Conservation (phyloP, 306 rosid genomes). For the Dalbergia cochinchinensis region DNA sequence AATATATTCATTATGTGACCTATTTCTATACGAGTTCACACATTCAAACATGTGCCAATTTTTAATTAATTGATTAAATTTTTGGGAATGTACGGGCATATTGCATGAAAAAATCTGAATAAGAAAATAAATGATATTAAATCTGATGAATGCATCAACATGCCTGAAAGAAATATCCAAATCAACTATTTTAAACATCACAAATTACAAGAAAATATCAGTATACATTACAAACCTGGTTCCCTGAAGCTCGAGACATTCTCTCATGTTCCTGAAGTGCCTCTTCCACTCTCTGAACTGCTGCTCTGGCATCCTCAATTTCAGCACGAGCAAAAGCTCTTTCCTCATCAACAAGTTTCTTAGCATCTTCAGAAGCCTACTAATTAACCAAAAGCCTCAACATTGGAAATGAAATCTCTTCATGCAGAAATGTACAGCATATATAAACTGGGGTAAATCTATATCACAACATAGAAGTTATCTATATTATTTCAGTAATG, state of each 20-base stretch:
- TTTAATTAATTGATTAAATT: conserved; percentile 6
- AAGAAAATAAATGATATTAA: conserved; percentile 15
- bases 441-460: conserved; percentile 12
- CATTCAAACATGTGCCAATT: conserved; percentile 7
- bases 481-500: neutral
- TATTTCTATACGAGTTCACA: neutral
- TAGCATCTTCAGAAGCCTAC: conserved; percentile 99
- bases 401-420: conserved; percentile 24
- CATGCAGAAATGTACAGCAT: neutral
- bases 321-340: conserved; percentile 96
- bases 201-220: conserved; percentile 10
- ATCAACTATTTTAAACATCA: neutral
- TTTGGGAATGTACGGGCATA: neutral
- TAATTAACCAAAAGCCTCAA: conserved; percentile 48
- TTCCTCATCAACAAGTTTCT: conserved; percentile 89
- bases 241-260: conserved; percentile 79
- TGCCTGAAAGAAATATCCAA: conserved; percentile 8
- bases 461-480: conserved; percentile 22
- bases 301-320: conserved; percentile 90
- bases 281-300: conserved; percentile 94
- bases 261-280: conserved; percentile 89
- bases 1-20: neutral
- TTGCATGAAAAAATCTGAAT: neutral
- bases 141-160: conserved; percentile 4
- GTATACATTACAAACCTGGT: conserved; percentile 64